Evolutionary conservation across 208 protist genomes (phyloP), one percentile per base, ranked within the genome.

Genomic region (Herpetomonas samuelpessoai): DNA sequence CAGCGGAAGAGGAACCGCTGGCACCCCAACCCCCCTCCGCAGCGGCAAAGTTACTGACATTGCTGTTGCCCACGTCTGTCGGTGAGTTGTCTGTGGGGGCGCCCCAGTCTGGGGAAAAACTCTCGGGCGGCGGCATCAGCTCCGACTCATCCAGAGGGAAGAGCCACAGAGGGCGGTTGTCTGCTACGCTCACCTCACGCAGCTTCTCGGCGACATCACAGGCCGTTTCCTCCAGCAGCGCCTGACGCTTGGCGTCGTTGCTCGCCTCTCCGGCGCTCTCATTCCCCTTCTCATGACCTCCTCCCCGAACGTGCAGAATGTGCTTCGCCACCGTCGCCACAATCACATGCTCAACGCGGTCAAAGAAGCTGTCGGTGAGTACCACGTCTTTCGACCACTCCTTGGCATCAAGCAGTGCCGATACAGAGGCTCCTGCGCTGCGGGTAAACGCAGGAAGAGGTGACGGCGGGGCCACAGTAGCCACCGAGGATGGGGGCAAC

Each of bases 91-190:
- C 6, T 4, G 27, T 7, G 28, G 64, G 7, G 49, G 51, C 21
- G 18, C 18, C 56, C 12, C 22, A 27, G 51, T 45, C 19, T 7
- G 28, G 12, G 25, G 30, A 44, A 52, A 85, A 72, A 56, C 65
- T 75, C 74, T 85, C 79, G 31, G 79, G 79, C 24, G 79, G 74
- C 19, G 79, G 79, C 2, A 79, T 44, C 24, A 70, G 62, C 39
- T 68, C 65, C 18, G 65, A 24, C 62, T 75, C 61, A 18, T 63
- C 46, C n/a, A 79, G 25, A 12, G 66, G 61, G 67, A 85, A 85
- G 3, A 83, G 45, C 10, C 35, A 41, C 9, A 41, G 35, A 6
- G 35, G 9, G 6, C 14, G 35, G 35, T 14, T 41, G 9, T 41
- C 9, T 41, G 35, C 35, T 6, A 14, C 14, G 35, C 35, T 41